phyloP scores from a whole-genome alignment of 2,329 filamentous ascomycete species.

The Ophiostoma tasmaniense region DNA sequence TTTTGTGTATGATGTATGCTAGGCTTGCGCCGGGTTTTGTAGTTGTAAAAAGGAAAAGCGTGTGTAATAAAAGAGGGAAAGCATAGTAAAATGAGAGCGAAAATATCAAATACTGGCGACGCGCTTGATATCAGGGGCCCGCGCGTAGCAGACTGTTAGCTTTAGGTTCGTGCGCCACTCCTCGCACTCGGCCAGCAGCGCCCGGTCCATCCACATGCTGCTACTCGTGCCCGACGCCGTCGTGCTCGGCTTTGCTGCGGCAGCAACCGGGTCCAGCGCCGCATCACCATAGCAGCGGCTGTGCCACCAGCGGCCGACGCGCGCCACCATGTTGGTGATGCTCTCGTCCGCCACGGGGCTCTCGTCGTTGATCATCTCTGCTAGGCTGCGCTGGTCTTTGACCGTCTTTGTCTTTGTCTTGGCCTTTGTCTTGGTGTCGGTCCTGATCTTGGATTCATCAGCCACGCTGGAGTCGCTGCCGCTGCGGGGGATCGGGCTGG shows the following conservation, averaged over 20 bases:
- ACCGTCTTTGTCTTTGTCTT: conserved; percentile 27
- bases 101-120: conserved; percentile 11
- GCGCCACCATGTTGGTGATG: conserved; percentile 86
- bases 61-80: not conserved
- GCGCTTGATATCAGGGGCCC: conserved; percentile 54
- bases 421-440: not conserved
- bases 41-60: not conserved
- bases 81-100: no score
- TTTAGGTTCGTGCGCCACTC: conserved; percentile 80
- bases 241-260: conserved; percentile 3
- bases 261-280: conserved; percentile 35
- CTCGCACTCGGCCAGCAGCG: conserved; percentile 74
- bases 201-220: conserved; percentile 71
- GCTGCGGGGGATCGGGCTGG: conserved; percentile 35
- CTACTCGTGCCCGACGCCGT: conserved; percentile 31
- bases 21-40: not conserved
- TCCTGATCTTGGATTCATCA: not conserved
- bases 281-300: conserved; percentile 78
- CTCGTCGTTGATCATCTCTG: conserved; percentile 65
- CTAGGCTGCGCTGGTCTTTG: conserved; percentile 46
- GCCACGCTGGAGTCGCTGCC: conserved; percentile 6
- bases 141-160: conserved; percentile 82
- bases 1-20: conserved; percentile 12
- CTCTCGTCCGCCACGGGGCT: conserved; percentile 67
- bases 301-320: conserved; percentile 96